Evolutionary conservation across 306 rosid genomes (phyloP), one percentile per base, ranked within the genome.

Genomic region (Medicago ruthenica): DNA sequence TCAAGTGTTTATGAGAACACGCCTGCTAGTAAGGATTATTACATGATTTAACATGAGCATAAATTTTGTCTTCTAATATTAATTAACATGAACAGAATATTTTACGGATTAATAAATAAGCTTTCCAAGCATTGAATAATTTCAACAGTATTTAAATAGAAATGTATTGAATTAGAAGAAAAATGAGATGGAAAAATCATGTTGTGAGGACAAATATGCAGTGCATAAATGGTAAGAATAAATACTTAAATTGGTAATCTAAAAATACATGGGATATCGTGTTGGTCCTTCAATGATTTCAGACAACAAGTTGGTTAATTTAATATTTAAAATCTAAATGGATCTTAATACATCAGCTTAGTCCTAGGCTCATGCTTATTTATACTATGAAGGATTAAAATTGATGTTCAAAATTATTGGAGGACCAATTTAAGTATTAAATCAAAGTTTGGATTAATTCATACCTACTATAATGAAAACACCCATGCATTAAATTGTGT

Each of bases 21-120:
- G 39, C 47, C 75, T 73, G 58, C 69, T 64, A 10, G 51, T 22
- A 20, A 62, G 37, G 64, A 67, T 21, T 47, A 67, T 21, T 47
- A 51, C 44, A 72, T 60, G 45, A 48, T 77, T 62, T 47, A 71
- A 68, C 36, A 81, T 20, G 12, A 55, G 37, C 64, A 67, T 80
- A 47, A 67, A 42, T 40, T 24, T 51, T 34, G 7, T 21, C 34
- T 6, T 71, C 48, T 27, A 36, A 22, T 40, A 27, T 54, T 74
- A 13, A 24, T 41, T 48, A 57, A 54, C 47, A 36, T 17, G 67
- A 77, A 63, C 34, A 63, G 51, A 15, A 41, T 42, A 44, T 59
- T 54, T 51, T 53, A 41, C 6, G 40, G 42, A 60, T 51, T 37
- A 15, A 41, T 79, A 76, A 61, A 80, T 54, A 60, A 71, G 66